These are phyloP conservation scores for Cryptococcus jaspeensis DNA, from an alignment of 1,284 basidiomycete genomes.

Conservation along the genomic window DNA sequence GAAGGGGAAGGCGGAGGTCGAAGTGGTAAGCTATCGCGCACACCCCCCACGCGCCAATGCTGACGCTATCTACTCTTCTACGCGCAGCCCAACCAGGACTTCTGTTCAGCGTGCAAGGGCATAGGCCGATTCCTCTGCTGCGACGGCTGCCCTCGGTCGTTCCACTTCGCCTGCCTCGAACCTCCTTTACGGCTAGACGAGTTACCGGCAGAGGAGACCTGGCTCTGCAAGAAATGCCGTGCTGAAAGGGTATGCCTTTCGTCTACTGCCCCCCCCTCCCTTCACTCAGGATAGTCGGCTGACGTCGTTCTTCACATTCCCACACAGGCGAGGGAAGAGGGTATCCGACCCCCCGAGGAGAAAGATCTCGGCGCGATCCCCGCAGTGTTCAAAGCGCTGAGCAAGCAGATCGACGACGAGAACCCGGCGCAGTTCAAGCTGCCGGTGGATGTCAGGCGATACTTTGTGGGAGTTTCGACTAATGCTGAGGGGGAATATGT, in stretches of 20 bases:
- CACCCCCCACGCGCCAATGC: neutral
- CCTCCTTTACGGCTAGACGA: constrained; percentile 89
- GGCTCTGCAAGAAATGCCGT: constrained; percentile 70
- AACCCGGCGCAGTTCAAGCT: constrained; percentile 73
- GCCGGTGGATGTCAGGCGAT: constrained; percentile 77
- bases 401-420: constrained; percentile 39
- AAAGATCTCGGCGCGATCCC: constrained; percentile 32
- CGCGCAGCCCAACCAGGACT: constrained; percentile 85
- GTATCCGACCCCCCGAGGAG: constrained; percentile 19
- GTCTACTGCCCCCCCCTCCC: neutral
- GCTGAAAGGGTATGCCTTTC: constrained; percentile 36
- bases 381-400: constrained; percentile 34
- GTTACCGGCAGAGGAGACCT: constrained; percentile 77
- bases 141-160: constrained; percentile 93
- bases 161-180: constrained; percentile 94
- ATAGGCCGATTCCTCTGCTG: constrained; percentile 83
- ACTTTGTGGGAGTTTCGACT: constrained; percentile 77
- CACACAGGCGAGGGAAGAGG: constrained; percentile 6
- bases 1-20: constrained; percentile 30
- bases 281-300: neutral
- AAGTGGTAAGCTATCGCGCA: constrained; percentile 23
- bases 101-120: constrained; percentile 83
- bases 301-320: neutral
- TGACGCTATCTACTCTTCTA: too few species aligned
- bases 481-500: constrained; percentile 74